phyloP scores from a whole-genome alignment of 495 filamentous ascomycete species.

The Neurospora sp. region DNA sequence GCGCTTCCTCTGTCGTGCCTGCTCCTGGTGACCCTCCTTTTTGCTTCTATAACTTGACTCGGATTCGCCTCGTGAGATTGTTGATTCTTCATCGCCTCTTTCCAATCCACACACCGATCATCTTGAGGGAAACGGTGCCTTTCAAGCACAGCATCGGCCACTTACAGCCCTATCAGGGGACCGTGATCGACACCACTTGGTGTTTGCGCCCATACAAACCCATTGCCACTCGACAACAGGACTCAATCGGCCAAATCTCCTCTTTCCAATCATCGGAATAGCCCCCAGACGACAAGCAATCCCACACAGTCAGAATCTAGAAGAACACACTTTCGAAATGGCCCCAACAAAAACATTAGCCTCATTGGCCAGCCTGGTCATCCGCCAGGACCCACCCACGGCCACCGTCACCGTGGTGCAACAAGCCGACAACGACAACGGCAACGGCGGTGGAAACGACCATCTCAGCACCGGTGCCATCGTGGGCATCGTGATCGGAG shows the following conservation, averaged over 20 bases:
- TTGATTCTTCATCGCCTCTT: neutral
- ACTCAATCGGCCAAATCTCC: neutral
- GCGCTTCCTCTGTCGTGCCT: neutral
- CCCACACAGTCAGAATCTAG: neutral
- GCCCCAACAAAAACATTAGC: conserved; percentile 17
- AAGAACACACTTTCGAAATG: neutral
- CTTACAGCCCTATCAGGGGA: neutral
- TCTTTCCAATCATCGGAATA: neutral
- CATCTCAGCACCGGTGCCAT: conserved; percentile 14
- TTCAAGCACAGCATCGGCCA: neutral
- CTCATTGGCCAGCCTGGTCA: neutral
- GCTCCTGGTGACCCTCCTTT: neutral
- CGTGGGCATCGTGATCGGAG: conserved; percentile 21
- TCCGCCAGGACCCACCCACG: conserved; percentile 6
- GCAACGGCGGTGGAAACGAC: neutral
- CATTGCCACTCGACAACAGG: neutral
- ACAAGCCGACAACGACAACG: neutral
- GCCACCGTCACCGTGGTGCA: conserved; percentile 9
- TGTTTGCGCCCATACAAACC: neutral
- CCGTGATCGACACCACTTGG: neutral
- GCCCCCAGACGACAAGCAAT: neutral
- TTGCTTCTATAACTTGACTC: neutral
- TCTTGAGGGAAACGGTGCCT: neutral
- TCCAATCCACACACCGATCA: neutral
- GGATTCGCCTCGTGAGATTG: neutral